Conservation (phyloP, 768 basidiomycete genomes). For the Tricholoma matsutake region DNA sequence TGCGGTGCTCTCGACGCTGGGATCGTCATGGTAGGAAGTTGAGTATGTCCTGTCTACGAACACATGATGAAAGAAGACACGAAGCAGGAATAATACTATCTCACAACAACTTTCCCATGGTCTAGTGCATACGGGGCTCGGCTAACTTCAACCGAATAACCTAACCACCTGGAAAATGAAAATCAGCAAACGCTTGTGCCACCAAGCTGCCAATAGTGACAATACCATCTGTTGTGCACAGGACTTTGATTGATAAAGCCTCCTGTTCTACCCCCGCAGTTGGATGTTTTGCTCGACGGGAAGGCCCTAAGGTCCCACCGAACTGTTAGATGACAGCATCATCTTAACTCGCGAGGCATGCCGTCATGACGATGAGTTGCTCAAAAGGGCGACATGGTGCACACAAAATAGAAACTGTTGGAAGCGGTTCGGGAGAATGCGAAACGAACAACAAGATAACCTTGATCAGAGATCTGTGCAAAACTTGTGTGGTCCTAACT, state of each 20-base stretch:
- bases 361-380: background rate
- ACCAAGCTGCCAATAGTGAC: background rate
- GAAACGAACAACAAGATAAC: no score
- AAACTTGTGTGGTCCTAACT: no score
- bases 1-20: conserved; percentile 5
- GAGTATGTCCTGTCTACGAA: conserved; percentile 3
- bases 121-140: background rate
- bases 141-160: background rate
- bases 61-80: conserved; percentile 21
- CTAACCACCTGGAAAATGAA: background rate
- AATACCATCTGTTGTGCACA: background rate
- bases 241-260: background rate
- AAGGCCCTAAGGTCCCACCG: no score
- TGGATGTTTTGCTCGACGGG: background rate
- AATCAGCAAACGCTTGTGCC: background rate
- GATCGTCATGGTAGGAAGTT: conserved; percentile 17
- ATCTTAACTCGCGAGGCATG: no score
- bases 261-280: background rate
- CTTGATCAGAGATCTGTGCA: no score
- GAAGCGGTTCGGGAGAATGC: background rate
- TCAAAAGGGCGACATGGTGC: background rate
- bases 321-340: no score
- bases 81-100: conserved; percentile 13
- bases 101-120: conserved; percentile 18
- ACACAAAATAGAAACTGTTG: background rate